Base-by-base conservation (phyloP, 1,139 yeast genomes). In the Kazachstania sp. region DNA sequence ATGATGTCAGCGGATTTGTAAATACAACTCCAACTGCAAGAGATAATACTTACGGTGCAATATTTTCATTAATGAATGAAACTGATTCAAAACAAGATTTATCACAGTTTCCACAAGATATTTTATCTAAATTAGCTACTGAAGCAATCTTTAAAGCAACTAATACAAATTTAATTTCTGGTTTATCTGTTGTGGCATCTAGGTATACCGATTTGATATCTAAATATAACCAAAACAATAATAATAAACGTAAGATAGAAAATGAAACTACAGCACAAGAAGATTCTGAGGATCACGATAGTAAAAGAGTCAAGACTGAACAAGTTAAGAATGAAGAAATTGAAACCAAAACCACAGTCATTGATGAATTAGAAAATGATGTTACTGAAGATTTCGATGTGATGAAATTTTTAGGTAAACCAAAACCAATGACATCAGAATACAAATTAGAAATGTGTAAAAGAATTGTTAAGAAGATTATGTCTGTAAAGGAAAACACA, bases 31-130 rank as follows among this genome's bases (percentile, higher is more conserved):
- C 66, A 15, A 58, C 68, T 3, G 68, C 74, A 0, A 61, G 65
- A 36, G 67, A 65, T 48, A 65, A 65, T 48, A 63, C 69, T 12
- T 72, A 70, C 49, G 65, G 69, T 34, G 60, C 73, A 1, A 56
- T 74, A 20, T 90, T 79, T 62, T 77, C 81, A 39, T 71, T 90
- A 49, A 81, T 83, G 50, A 83, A 79, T 45, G 71, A 81, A 2
- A 64, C 67, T 32, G 81, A 83, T 61, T 76, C 79, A 28, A 71
- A 74, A 44, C 83, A 86, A 59, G 92, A 88, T 63, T 77, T 87
- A 45, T 74, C 86, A 7, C 69, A 77, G 8, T 70, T 90, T 15
- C 85, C 94, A 1, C 75, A 74, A 35, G 78, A 81, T 48, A 72
- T 83, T 4, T 76, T 87, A 47, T 74, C 58, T 75, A 32, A 75